Evolutionary conservation across 495 filamentous ascomycete genomes (phyloP).

Genomic region (Penicillium cosmopolitanum): DNA sequence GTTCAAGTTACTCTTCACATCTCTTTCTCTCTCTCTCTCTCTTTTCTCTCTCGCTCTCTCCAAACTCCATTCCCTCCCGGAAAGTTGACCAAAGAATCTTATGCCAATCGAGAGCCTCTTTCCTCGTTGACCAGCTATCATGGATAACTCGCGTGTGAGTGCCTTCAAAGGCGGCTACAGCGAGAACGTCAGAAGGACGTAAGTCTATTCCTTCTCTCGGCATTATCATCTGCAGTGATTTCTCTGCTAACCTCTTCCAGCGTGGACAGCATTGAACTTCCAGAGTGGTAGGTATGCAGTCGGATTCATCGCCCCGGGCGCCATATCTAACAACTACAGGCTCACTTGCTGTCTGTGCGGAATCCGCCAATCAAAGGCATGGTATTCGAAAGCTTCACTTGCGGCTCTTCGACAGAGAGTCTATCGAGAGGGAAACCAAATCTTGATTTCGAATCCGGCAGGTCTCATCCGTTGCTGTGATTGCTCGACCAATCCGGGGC

Average conservation of each 20-base stretch:
- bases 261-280: background rate
- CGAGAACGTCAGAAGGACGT: background rate
- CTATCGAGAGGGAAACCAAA: background rate
- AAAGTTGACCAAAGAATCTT: too few species aligned
- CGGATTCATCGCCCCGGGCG: too few species aligned
- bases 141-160: background rate
- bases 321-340: background rate
- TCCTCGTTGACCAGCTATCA: background rate
- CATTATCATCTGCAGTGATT: background rate
- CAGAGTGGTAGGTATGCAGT: background rate
- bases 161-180: background rate
- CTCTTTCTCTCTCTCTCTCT: too few species aligned
- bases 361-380: background rate
- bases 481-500: constrained; percentile 31
- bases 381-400: background rate
- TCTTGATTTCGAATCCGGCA: background rate
- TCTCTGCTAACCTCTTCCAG: background rate
- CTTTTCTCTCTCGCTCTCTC: too few species aligned
- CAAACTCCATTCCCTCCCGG: too few species aligned
- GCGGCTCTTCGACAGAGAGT: background rate
- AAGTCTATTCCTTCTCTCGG: background rate
- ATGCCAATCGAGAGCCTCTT: background rate
- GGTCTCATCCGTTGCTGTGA: background rate
- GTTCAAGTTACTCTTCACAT: too few species aligned
- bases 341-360: constrained; percentile 2